Conservation (phyloP, 305 asterid genomes). For the Salvia sclarea region DNA sequence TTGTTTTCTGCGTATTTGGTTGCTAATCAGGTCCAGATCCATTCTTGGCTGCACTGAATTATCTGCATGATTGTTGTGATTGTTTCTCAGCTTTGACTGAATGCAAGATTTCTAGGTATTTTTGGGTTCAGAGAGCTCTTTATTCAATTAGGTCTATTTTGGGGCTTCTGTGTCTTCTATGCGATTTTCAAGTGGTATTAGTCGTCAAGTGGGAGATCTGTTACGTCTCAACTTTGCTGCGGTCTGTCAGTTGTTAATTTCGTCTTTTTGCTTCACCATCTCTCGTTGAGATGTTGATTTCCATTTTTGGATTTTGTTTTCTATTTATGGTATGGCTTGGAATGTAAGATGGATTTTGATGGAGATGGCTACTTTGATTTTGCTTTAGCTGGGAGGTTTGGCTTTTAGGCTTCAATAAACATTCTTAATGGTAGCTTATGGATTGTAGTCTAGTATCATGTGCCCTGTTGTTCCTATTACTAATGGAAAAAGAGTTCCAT, state of each 20-base stretch:
- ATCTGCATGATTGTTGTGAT: slow-evolving; percentile 30
- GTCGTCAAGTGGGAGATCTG: slow-evolving; percentile 36
- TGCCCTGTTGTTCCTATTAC: slow-evolving; percentile 2
- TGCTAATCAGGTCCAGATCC: slow-evolving; percentile 49
- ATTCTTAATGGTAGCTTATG: slow-evolving; percentile 12
- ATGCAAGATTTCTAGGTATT: slow-evolving; percentile 31
- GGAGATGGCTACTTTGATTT: slow-evolving; percentile 18
- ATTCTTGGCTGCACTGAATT: slow-evolving; percentile 33
- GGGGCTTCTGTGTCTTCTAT: slow-evolving; percentile 20
- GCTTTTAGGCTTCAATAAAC: not conserved
- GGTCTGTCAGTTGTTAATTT: slow-evolving; percentile 27
- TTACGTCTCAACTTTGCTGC: slow-evolving; percentile 27
- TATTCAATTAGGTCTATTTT: slow-evolving; percentile 31
- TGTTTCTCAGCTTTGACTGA: slow-evolving; percentile 13
- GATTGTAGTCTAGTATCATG: not conserved
- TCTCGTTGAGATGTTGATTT: slow-evolving; percentile 21
- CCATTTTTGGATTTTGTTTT: slow-evolving; percentile 18
- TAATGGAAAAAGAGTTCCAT: not conserved
- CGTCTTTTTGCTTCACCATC: slow-evolving; percentile 21
- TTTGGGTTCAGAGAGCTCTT: slow-evolving; percentile 11
- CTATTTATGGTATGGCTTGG: slow-evolving; percentile 11
- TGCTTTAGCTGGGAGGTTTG: slow-evolving; percentile 16
- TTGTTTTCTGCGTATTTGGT: slow-evolving; percentile 10
- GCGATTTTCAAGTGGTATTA: slow-evolving; percentile 24
- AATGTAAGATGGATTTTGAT: slow-evolving; percentile 5